These are phyloP conservation scores for Globisporangium abappressorium DNA, from an alignment of 352 stramenopile genomes.

Conservation along the genomic window DNA sequence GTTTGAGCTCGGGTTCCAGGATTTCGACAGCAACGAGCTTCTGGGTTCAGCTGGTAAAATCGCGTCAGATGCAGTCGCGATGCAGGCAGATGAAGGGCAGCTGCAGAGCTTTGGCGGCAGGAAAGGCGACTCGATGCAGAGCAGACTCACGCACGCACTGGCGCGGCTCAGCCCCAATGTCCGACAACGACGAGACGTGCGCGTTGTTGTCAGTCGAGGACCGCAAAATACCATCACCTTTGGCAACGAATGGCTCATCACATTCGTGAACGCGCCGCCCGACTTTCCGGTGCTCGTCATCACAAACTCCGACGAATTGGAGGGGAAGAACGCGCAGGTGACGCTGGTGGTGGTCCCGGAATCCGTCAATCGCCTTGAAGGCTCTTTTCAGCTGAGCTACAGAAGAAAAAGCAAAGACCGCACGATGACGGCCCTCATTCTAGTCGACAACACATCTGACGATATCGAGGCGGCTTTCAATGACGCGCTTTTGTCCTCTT, in stretches of 20 bases:
- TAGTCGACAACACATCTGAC: constrained; percentile 9
- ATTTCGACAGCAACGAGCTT: constrained; percentile 4
- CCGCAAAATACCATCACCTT: neutral
- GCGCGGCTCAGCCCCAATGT: neutral
- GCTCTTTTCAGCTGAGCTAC: constrained; percentile 22
- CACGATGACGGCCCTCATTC: neutral
- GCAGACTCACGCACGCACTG: constrained; percentile 17
- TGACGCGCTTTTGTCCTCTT: constrained; percentile 4
- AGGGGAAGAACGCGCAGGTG: constrained; percentile 10
- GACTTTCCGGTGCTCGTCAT: constrained; percentile 27
- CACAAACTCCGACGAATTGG: constrained; percentile 3
- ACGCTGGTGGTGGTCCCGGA: neutral
- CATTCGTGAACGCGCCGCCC: constrained; percentile 23
- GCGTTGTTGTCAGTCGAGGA: constrained; percentile 14
- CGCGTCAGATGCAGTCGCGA: constrained; percentile 32
- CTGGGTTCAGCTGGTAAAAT: constrained; percentile 23
- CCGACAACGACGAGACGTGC: constrained; percentile 4
- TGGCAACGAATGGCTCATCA: constrained; percentile 27
- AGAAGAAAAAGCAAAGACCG: neutral
- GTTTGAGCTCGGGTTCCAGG: constrained; percentile 30
- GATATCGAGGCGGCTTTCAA: constrained; percentile 15
- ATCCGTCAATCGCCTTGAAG: constrained; percentile 21
- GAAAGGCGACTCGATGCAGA: constrained; percentile 29
- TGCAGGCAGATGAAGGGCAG: constrained; percentile 25
- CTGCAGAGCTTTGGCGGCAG: constrained; percentile 26